Percentiles rank a stretch among this genome's conserved stretches.
These are phyloP conservation scores for Crithidia fasciculata DNA, from an alignment of 208 protist species.

Conservation along the genomic window DNA sequence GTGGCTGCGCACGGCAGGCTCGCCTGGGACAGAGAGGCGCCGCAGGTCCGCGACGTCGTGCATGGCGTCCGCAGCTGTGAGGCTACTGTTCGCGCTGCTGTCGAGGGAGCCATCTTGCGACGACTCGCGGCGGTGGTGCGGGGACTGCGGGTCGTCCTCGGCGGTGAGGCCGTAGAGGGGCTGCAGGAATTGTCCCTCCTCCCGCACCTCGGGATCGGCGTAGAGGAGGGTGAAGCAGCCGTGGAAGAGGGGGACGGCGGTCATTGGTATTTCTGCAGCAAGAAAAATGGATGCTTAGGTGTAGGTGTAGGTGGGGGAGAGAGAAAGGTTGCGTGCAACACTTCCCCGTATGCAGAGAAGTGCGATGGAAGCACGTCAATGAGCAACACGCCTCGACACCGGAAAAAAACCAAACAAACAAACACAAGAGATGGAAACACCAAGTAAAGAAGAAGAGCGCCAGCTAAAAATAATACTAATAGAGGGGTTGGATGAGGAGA, in stretches of 20 bases:
- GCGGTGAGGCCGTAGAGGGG: constrained; percentile 41
- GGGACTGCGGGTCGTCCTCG: constrained; percentile 25
- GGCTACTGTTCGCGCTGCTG: constrained; percentile 16
- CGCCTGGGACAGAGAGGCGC: constrained; percentile 5
- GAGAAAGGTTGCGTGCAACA: background rate
- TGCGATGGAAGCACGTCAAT: background rate
- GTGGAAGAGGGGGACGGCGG: constrained; percentile 4
- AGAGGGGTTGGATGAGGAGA: no score
- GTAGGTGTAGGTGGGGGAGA: background rate
- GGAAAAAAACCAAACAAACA: no score
- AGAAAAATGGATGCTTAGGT: background rate
- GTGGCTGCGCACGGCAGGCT: constrained; percentile 11
- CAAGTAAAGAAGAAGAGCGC: no score
- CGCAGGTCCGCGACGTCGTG: background rate
- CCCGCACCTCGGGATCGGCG: constrained; percentile 31
- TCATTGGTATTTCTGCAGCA: background rate
- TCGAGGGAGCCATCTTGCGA: constrained; percentile 11
- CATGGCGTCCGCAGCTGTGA: background rate
- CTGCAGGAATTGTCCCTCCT: constrained; percentile 35
- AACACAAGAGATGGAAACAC: no score
- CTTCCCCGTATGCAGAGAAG: no score
- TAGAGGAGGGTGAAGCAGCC: constrained; percentile 42
- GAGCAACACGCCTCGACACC: no score
- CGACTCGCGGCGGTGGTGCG: constrained; percentile 3
- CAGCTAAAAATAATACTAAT: no score